phyloP scores from a whole-genome alignment of 2,329 filamentous ascomycete genomes.

The Harringtonia lauricola region DNA sequence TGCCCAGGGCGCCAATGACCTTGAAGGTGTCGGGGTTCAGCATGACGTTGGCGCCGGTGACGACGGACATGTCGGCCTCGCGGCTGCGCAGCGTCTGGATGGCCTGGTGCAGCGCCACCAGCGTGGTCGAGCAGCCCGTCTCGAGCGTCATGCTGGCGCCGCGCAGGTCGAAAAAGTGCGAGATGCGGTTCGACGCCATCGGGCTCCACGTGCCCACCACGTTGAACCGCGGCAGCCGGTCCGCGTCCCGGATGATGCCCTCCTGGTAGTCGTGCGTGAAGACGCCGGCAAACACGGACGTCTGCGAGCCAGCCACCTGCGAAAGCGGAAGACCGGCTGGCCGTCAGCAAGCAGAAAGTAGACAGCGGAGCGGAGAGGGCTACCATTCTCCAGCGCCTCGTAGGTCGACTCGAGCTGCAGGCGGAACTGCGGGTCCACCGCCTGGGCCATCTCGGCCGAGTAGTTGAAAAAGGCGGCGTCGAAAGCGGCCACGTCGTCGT shows the following conservation, averaged over 20 bases:
- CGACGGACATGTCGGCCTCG: slow-evolving; percentile 17
- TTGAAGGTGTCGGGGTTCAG: slow-evolving; percentile 18
- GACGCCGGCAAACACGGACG: slow-evolving; percentile 21
- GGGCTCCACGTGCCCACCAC: slow-evolving; percentile 16
- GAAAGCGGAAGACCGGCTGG: slow-evolving; percentile 26
- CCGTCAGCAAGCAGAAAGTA: no score
- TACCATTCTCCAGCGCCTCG: slow-evolving; percentile 42
- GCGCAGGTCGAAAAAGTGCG: slow-evolving; percentile 23
- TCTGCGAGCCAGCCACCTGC: slow-evolving; percentile 15
- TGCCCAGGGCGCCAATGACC: slow-evolving; percentile 5
- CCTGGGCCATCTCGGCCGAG: slow-evolving; percentile 35
- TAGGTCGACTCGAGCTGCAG: slow-evolving; percentile 41
- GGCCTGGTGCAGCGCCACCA: slow-evolving; percentile 20
- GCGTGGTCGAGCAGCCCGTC: slow-evolving; percentile 26
- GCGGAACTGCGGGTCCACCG: slow-evolving; percentile 44
- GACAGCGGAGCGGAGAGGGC: slow-evolving; percentile 30
- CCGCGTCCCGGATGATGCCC: slow-evolving; percentile 5
- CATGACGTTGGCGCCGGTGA: slow-evolving; percentile 20
- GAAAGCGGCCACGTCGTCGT: slow-evolving; percentile 33
- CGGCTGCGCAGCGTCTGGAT: slow-evolving; percentile 16
- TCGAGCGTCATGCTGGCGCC: slow-evolving; percentile 25
- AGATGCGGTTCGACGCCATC: slow-evolving; percentile 23
- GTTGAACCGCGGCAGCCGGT: slow-evolving; percentile 10
- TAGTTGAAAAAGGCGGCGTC: slow-evolving; percentile 39
- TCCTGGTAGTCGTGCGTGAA: slow-evolving; percentile 18